Base-by-base conservation (phyloP, 2,329 filamentous ascomycete species). In the Mariannaea sp. region DNA sequence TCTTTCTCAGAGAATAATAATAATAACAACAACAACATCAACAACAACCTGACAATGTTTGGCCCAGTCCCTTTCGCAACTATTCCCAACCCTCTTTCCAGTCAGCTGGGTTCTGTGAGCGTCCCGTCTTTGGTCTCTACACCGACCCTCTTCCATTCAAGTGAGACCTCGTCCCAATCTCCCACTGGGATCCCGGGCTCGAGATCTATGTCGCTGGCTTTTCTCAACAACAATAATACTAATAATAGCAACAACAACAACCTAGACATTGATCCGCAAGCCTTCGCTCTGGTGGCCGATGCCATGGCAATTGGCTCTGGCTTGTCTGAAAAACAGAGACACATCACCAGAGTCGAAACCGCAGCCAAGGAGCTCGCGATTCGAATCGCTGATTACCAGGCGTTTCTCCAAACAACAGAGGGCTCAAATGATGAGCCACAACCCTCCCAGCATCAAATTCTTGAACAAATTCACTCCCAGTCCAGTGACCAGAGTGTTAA, bases 321-420 rank as follows among this genome's bases (percentile, higher is more conserved):
- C 13, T 73, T 77, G 24, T 74, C 78, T 57, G 73, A 70, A 58
- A 71, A 73, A 44, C 72, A 75, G 1, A 73, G 81, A 4, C 71
- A 76, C 44, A 70, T 82, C 54, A 74, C 80, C 44, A 74, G 79
- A 59, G 77, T 85, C 47, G 80, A 84, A 59, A 72, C 77, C 36
- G 75, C 79, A 3, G 80, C 81, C 10, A 76, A 78, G 65, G 79
- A 83, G 68, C 73, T 85, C 26, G 80, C 79, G 6, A 72, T 81
- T 61, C 75, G 78, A 22, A 76, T 83, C 38, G 71, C 75, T 16
- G 75, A 81, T 57, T 82, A 79, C 58, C 77, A 81, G 54, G 79
- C 81, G 40, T 73, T 71, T 20, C 50, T 69, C 12, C 53, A 56
- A 7, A 65, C 62, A 2, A 55, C 64, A 6, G 68, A 69, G 36